These are phyloP conservation scores for Colletotrichum tropicicola DNA, from an alignment of 2,329 filamentous ascomycete genomes.

Conservation along the genomic window DNA sequence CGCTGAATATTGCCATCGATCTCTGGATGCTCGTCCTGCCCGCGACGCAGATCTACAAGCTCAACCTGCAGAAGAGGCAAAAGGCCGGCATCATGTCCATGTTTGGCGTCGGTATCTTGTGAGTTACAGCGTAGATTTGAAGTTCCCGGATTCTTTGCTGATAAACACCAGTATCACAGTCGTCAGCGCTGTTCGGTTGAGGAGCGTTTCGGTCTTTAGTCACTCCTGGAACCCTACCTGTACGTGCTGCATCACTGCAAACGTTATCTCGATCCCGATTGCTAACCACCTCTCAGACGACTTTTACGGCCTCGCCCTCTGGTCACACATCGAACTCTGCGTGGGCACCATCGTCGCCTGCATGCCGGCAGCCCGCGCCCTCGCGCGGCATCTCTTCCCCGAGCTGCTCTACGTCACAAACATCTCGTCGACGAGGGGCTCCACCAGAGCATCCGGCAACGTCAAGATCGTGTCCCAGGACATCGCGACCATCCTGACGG, in stretches of 20 bases:
- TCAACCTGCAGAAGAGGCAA: conserved; percentile 24
- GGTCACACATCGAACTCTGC: conserved; percentile 21
- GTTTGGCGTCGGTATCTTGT: conserved; percentile 24
- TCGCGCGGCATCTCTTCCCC: conserved; percentile 11
- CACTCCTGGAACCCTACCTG: conserved; percentile 25
- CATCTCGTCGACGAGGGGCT: background rate
- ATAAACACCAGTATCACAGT: conserved; percentile 6
- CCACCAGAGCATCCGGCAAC: conserved; percentile 15
- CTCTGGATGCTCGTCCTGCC: conserved; percentile 21
- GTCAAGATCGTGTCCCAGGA: conserved; percentile 25
- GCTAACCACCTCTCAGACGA: conserved; percentile 39
- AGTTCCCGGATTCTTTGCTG: background rate
- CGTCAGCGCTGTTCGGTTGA: conserved; percentile 10
- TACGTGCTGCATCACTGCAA: conserved; percentile 31
- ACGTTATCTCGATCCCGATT: conserved; percentile 45
- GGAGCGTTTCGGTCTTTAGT: background rate
- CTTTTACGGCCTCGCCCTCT: conserved; percentile 43
- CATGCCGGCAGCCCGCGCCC: conserved; percentile 21
- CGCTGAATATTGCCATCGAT: conserved; percentile 14
- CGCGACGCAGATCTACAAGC: conserved; percentile 18
- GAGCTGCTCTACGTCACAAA: conserved; percentile 18
- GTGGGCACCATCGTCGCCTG: conserved; percentile 17
- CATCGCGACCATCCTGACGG: background rate
- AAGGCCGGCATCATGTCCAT: conserved; percentile 24
- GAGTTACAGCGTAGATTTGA: background rate